These are phyloP conservation scores for Melaleuca alternifolia DNA, from an alignment of 345 rosid species.

Conservation along the genomic window DNA sequence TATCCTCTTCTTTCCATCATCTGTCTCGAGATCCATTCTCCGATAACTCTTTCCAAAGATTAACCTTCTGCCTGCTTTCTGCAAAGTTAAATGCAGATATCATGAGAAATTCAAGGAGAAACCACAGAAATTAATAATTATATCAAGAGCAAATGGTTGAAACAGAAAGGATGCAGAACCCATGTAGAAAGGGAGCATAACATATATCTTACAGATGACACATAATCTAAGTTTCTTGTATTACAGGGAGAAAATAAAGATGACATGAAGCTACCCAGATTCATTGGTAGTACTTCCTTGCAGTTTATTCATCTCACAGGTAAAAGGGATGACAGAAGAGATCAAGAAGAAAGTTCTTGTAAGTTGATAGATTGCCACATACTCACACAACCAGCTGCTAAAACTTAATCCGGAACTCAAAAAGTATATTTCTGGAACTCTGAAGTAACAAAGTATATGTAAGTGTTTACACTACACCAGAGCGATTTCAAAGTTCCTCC, in stretches of 20 bases:
- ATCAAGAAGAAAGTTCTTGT: background rate
- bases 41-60: slow-evolving; percentile 44
- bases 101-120: background rate
- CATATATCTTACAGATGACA: background rate
- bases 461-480: background rate
- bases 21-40: slow-evolving; percentile 9
- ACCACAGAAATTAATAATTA: background rate
- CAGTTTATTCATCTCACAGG: background rate
- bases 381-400: background rate
- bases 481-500: background rate
- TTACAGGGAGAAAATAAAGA: background rate
- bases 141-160: background rate
- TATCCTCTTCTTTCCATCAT: slow-evolving; percentile 41
- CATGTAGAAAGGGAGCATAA: background rate
- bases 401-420: background rate
- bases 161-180: background rate
- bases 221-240: background rate
- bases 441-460: background rate
- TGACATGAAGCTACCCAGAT: background rate
- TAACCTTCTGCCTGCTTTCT: slow-evolving; percentile 50
- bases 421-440: background rate
- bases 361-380: background rate
- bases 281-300: background rate
- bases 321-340: background rate
- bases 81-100: background rate